Evolutionary conservation across 2,329 filamentous ascomycete genomes (phyloP), one percentile per base, ranked within the genome.

Genomic region (Pleurostoma richardsiae): DNA sequence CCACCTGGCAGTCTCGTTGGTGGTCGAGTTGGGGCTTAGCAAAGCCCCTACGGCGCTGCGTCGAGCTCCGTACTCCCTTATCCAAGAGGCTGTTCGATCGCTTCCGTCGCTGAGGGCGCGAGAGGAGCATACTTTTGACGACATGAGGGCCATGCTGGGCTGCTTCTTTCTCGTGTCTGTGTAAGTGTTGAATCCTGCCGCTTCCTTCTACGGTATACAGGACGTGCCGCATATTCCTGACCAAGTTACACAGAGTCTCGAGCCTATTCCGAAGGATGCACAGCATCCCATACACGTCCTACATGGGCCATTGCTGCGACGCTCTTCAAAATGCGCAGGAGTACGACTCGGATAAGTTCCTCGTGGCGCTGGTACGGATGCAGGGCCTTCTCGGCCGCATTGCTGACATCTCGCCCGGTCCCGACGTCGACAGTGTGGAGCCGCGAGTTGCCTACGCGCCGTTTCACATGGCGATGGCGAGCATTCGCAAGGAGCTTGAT

Each of bases 91-190:
- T 0, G 59, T 61, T 19, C 19, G 19, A 19, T 19, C 19, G 19
- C 19, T 19, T 19, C 19, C 19, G 19, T 19, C 19, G 19, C 19
- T 19, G 19, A 19, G 19, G 19, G 19, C 19, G 19, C 19, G 53
- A 19, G 39, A 40, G 0, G 44, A 56, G 1, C 67, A 66, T 10
- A 59, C 60, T 3, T 46, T 60, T 1, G 59, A 65, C 1, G 69
- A 72, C 31, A 67, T 68, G 51, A 63, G 71, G 1, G 62, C 70
- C 0, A 55, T 68, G 3, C 50, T 74, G 1, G 71, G 69, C 0
- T 61, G 63, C 43, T 74, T 67, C 39, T 70, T 70, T 28, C 43
- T 68, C 3, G 59, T 61, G 5, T 65, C 62, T 1, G 41, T 68
- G 65, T 65, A 54, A 36, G 61, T 28, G 7, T 3, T 8, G 19